These are phyloP conservation scores for Melastoma malabathricum DNA, from an alignment of 345 rosid genomes.

Conservation along the genomic window DNA sequence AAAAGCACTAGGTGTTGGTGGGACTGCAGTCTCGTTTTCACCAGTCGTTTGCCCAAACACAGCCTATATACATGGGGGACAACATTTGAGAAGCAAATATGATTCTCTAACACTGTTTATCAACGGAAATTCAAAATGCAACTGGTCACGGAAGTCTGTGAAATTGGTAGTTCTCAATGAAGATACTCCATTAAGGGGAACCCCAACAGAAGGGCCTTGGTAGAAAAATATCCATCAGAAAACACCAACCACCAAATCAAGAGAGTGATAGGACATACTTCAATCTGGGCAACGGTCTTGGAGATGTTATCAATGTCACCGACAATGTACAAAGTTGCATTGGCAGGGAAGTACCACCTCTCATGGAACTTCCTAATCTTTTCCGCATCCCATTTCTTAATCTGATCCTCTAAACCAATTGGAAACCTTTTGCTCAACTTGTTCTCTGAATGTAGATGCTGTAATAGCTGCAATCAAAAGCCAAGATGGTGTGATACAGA, in stretches of 20 bases:
- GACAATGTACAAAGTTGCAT: slow-evolving; percentile 91
- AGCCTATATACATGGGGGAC: slow-evolving; percentile 29
- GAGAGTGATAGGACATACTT: slow-evolving; percentile 29
- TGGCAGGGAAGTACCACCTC: slow-evolving; percentile 97
- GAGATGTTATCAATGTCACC: slow-evolving; percentile 77
- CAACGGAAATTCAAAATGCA: no score
- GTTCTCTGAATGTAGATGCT: slow-evolving; percentile 97
- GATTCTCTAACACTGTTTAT: no score
- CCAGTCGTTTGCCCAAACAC: slow-evolving; percentile 59
- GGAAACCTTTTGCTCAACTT: slow-evolving; percentile 96
- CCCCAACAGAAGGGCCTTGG: no score
- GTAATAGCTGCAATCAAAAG: slow-evolving; percentile 50
- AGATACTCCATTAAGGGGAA: no score
- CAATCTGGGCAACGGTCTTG: slow-evolving; percentile 58
- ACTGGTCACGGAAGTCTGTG: no score
- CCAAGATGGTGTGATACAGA: neutral
- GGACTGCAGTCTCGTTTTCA: slow-evolving; percentile 38
- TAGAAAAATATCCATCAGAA: no score
- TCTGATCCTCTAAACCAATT: slow-evolving; percentile 95
- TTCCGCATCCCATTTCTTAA: slow-evolving; percentile 98
- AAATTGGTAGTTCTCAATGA: no score
- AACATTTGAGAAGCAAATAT: no score
- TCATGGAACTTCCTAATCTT: slow-evolving; percentile 97
- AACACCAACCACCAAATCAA: no score
- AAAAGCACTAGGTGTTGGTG: slow-evolving; percentile 65